Evolutionary conservation across 2,329 filamentous ascomycete genomes (phyloP).

Genomic region (Alternaria solani): DNA sequence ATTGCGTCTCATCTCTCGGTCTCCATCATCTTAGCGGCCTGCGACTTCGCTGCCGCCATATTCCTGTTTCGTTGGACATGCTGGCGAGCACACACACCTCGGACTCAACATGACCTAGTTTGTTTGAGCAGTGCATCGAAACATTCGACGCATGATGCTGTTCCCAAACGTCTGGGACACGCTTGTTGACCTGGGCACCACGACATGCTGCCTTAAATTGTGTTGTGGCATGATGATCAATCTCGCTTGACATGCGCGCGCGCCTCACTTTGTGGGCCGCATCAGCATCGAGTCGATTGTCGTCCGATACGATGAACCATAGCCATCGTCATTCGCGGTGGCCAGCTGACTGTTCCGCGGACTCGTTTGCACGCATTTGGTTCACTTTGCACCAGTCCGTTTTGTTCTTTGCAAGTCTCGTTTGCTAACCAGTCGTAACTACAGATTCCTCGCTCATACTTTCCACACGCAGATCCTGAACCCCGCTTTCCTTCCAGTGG

Average conservation of each 20-base stretch:
- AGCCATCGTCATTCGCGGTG: conserved; percentile 13
- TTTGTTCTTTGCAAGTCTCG: conserved; percentile 24
- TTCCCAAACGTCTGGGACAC: conserved; percentile 5
- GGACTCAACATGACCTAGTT: conserved; percentile 3
- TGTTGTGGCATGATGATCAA: conserved; percentile 14
- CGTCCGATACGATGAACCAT: conserved; percentile 8
- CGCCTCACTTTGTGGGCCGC: conserved; percentile 32
- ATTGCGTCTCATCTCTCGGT: conserved; percentile 40
- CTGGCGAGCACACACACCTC: conserved; percentile 11
- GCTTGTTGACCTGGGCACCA: conserved; percentile 1
- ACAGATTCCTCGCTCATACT: conserved; percentile 57
- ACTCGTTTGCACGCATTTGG: conserved; percentile 26
- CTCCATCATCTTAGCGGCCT: conserved; percentile 22
- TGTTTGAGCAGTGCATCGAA: conserved; percentile 8
- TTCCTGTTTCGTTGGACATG: conserved; percentile 4
- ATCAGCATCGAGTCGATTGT: conserved; percentile 14
- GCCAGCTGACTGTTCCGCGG: conserved; percentile 39
- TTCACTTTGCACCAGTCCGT: conserved; percentile 38
- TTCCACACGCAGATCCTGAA: conserved; percentile 54
- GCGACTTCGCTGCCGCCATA: conserved; percentile 35
- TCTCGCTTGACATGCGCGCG: conserved; percentile 19
- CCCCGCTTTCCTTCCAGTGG: conserved; percentile 54
- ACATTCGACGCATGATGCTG: conserved; percentile 13
- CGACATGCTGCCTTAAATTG: conserved; percentile 11
- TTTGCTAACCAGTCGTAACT: conserved; percentile 35